Evolutionary conservation across 2,329 filamentous ascomycete genomes (phyloP).

Genomic region (Calonectria pseudoreteaudii): DNA sequence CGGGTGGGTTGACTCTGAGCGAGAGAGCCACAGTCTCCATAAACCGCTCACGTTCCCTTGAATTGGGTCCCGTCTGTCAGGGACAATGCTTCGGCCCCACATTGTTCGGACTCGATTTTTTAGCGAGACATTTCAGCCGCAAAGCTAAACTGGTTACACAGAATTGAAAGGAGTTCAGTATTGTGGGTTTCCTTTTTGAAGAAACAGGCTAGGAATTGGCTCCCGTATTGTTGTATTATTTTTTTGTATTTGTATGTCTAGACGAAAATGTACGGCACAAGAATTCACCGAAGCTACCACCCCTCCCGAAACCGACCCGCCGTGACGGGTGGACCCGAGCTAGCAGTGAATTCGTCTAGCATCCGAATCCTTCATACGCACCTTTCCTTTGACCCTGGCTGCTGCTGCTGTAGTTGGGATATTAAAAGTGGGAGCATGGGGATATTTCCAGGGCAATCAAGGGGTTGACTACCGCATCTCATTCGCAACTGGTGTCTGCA

Average conservation of each 20-base stretch:
- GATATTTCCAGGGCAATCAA: background rate
- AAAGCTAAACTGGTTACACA: background rate
- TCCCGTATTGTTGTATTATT: rapidly evolving
- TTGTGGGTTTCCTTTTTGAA: background rate
- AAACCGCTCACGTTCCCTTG: background rate
- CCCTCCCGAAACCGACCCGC: background rate
- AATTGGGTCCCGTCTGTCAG: background rate
- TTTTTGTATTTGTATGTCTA: background rate
- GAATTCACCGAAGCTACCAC: background rate
- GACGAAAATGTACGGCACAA: background rate
- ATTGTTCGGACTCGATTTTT: background rate
- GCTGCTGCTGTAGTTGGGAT: background rate
- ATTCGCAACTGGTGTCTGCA: background rate
- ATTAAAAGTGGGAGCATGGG: background rate
- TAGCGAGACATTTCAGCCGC: background rate
- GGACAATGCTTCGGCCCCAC: background rate
- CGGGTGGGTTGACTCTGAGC: background rate
- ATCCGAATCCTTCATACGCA: background rate
- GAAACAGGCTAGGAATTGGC: background rate
- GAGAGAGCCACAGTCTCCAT: background rate
- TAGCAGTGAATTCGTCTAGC: background rate
- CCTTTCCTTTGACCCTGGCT: background rate
- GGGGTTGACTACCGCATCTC: background rate
- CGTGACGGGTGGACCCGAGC: background rate
- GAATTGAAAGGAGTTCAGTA: background rate